These are phyloP conservation scores for Trypanosoma brucei DNA, from an alignment of 208 protist genomes.

Conservation along the genomic window DNA sequence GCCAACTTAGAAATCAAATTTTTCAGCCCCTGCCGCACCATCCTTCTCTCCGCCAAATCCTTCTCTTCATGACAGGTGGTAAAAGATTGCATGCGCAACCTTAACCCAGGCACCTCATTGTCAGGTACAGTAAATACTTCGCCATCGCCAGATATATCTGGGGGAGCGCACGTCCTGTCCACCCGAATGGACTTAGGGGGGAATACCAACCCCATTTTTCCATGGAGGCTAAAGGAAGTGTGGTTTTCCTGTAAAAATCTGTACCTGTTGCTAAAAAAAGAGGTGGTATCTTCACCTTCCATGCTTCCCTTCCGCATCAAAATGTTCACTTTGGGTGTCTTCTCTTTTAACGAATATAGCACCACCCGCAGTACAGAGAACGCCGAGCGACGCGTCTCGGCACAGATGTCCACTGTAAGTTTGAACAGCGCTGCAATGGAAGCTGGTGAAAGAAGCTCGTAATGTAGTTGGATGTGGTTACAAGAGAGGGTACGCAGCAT, in stretches of 20 bases:
- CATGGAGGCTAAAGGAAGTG: constrained; percentile 19
- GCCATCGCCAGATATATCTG: constrained; percentile 18
- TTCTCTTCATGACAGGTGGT: background rate
- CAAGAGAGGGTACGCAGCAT: constrained; percentile 12
- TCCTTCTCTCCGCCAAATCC: background rate
- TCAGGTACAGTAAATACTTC: constrained; percentile 3
- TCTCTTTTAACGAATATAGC: constrained; percentile 15
- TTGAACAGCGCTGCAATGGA: constrained; percentile 17
- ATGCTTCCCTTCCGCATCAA: constrained; percentile 12
- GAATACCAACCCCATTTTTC: constrained; percentile 19
- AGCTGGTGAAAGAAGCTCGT: constrained; percentile 14
- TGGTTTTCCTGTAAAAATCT: constrained; percentile 14
- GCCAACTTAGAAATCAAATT: no score
- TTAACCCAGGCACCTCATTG: constrained; percentile 2
- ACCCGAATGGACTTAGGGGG: constrained; percentile 14
- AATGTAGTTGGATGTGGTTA: constrained; percentile 5
- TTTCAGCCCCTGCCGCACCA: no score
- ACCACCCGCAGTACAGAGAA: constrained; percentile 21
- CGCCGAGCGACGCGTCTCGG: constrained; percentile 3
- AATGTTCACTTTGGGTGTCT: constrained; percentile 6
- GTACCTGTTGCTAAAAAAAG: constrained; percentile 21
- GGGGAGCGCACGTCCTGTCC: constrained; percentile 4
- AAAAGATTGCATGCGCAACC: constrained; percentile 2
- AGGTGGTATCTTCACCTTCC: constrained; percentile 10
- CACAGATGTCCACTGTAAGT: constrained; percentile 12